These are phyloP conservation scores for Colletotrichum paranaense DNA, from an alignment of 2,329 filamentous ascomycete species.

Conservation along the genomic window DNA sequence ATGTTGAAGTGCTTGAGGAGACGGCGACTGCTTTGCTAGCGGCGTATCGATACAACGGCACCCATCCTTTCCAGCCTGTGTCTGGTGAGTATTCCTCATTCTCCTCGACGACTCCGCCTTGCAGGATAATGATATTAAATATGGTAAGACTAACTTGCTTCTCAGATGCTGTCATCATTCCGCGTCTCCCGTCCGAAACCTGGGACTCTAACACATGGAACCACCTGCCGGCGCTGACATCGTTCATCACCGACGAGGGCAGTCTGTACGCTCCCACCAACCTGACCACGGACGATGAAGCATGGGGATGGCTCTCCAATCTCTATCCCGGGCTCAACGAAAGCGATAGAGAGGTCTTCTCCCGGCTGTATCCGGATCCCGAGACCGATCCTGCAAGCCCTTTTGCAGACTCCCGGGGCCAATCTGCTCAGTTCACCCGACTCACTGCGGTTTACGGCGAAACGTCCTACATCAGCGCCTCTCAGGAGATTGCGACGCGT, in stretches of 20 bases:
- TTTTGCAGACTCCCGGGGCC: not conserved
- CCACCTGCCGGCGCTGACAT: not conserved
- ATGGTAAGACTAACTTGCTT: not conserved
- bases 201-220: slow-evolving; percentile 19
- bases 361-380: slow-evolving; percentile 12
- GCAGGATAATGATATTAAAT: not conserved
- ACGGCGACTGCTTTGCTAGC: slow-evolving; percentile 3
- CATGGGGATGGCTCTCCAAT: slow-evolving; percentile 20
- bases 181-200: slow-evolving; percentile 10
- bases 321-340: slow-evolving; percentile 1
- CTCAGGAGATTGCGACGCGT: slow-evolving; percentile 6
- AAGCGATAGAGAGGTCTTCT: slow-evolving; percentile 2
- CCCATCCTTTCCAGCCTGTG: slow-evolving; percentile 22
- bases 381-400: not conserved
- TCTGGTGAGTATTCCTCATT: not conserved
- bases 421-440: slow-evolving; percentile 23
- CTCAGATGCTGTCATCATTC: slow-evolving; percentile 7
- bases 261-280: slow-evolving; percentile 22
- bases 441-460: slow-evolving; percentile 9
- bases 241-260: slow-evolving; percentile 19
- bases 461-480: slow-evolving; percentile 9
- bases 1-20: slow-evolving; percentile 47
- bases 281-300: slow-evolving; percentile 16
- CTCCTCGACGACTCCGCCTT: accelerated
- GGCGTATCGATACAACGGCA: slow-evolving; percentile 15